These are phyloP conservation scores for Paxillus involutus DNA, from an alignment of 768 basidiomycete genomes.

Conservation along the genomic window DNA sequence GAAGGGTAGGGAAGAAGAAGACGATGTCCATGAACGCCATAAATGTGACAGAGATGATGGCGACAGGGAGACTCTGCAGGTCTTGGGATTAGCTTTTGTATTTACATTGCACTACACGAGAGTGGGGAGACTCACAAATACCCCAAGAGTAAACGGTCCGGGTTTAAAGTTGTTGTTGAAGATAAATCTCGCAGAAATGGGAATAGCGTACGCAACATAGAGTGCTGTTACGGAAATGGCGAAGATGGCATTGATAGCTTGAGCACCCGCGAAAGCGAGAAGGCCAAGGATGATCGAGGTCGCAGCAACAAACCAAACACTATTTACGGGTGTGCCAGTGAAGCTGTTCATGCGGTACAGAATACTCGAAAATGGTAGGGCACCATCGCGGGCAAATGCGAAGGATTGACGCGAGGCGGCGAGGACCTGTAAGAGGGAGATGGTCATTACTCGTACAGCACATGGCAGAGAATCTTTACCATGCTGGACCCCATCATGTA, in stretches of 20 bases:
- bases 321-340: conserved; percentile 57
- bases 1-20: conserved; percentile 62
- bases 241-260: conserved; percentile 61
- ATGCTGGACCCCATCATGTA: conserved; percentile 53
- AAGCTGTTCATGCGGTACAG: conserved; percentile 56
- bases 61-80: conserved; percentile 55
- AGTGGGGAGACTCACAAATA: conserved; percentile 32
- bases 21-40: conserved; percentile 67
- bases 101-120: neutral
- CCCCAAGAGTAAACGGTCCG: conserved; percentile 49
- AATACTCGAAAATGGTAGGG: conserved; percentile 54
- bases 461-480: conserved; percentile 21
- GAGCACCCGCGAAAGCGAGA: conserved; percentile 53
- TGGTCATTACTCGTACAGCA: neutral
- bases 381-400: conserved; percentile 60
- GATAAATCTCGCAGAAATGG: conserved; percentile 50
- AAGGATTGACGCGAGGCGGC: conserved; percentile 57
- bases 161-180: conserved; percentile 46
- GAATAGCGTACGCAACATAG: conserved; percentile 48
- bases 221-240: conserved; percentile 46
- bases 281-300: conserved; percentile 46
- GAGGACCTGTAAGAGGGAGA: conserved; percentile 34
- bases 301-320: conserved; percentile 52
- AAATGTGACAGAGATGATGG: conserved; percentile 53
- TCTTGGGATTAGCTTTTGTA: conserved; percentile 4